Evolutionary conservation across 768 basidiomycete genomes (phyloP), one percentile per base, ranked within the genome.

Genomic region (Psilocybe cyanescens): DNA sequence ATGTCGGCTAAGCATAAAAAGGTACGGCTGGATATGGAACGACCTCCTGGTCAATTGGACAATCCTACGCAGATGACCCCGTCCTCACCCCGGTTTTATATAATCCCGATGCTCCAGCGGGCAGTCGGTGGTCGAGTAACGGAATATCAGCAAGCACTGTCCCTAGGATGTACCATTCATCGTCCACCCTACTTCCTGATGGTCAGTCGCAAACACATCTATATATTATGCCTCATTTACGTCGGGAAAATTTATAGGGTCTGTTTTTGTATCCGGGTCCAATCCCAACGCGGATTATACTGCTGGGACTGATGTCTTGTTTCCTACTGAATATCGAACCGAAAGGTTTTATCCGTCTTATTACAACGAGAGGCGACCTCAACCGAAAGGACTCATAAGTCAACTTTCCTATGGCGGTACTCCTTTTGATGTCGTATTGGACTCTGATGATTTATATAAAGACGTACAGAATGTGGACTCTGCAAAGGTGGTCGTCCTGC

Each of bases 291-390:
- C 84, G 3, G 90, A 92, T 67, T 84, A 81, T 71, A 81, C 77
- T 50, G 73, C 79, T 37, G 80, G 77, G 5, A 65, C 72, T n/a
- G 72, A 73, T 48, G 75, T 83, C 63, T 80, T 76, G 65, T 90
- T 86, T 67, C 81, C 86, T 2, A 93, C 92, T 0, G 88, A 91
- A 70, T 91, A 91, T 68, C 85, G 87, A 24, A 85, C 87, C 6
- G 91, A 93, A 71, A 75, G 77, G 57, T 91, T 92, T 78, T 91
- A 87, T 70, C 91, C 91, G n/a, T 74, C 79, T 5, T 91, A 90
- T 72, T 90, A 83, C 72, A 83, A 82, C 70, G 63, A 79, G 70
- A 73, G 81, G 35, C 78, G 89, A 24, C 89, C 89, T 0, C 74
- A 86, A 68, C 88, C 88, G 0, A 67, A 70, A 17, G 87, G 87